Evolutionary conservation across 345 rosid genomes (phyloP).

Genomic region (Euphorbia lathyris): DNA sequence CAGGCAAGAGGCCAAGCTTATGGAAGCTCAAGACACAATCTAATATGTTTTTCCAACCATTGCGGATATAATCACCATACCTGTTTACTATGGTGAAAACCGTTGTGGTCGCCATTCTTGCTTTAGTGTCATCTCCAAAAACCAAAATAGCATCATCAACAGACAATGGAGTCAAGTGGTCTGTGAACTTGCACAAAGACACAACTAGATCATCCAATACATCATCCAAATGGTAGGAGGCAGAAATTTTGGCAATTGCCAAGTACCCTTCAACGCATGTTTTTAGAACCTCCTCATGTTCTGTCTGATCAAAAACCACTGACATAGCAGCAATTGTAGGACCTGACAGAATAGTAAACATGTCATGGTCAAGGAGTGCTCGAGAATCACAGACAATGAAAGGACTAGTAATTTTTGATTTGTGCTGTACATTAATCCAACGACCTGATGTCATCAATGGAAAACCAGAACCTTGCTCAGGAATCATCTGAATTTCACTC

Average conservation of each 20-base stretch:
- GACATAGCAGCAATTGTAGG: constrained; percentile 72
- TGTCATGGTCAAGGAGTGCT: constrained; percentile 55
- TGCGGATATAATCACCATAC: constrained; percentile 60
- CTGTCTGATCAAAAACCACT: constrained; percentile 71
- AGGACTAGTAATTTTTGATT: constrained; percentile 53
- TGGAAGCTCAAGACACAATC: constrained; percentile 61
- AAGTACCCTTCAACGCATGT: constrained; percentile 65
- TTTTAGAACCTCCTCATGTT: constrained; percentile 56
- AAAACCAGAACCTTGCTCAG: constrained; percentile 59
- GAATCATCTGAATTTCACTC: constrained; percentile 69
- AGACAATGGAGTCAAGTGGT: constrained; percentile 43
- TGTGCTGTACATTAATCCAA: constrained; percentile 65
- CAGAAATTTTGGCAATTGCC: constrained; percentile 64
- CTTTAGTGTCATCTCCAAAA: constrained; percentile 59
- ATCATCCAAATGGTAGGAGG: constrained; percentile 48
- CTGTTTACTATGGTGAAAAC: constrained; percentile 64
- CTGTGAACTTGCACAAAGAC: constrained; percentile 65
- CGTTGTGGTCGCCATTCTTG: constrained; percentile 54
- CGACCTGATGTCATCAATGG: constrained; percentile 54
- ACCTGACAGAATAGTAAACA: constrained; percentile 57
- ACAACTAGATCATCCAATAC: constrained; percentile 66
- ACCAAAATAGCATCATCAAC: constrained; percentile 53
- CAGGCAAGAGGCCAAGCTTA: constrained; percentile 65
- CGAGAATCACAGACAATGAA: constrained; percentile 50
- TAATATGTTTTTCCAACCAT: constrained; percentile 60